These are phyloP conservation scores for Tetradesmus lagerheimii DNA, from an alignment of 139 green algal genomes.

Conservation along the genomic window DNA sequence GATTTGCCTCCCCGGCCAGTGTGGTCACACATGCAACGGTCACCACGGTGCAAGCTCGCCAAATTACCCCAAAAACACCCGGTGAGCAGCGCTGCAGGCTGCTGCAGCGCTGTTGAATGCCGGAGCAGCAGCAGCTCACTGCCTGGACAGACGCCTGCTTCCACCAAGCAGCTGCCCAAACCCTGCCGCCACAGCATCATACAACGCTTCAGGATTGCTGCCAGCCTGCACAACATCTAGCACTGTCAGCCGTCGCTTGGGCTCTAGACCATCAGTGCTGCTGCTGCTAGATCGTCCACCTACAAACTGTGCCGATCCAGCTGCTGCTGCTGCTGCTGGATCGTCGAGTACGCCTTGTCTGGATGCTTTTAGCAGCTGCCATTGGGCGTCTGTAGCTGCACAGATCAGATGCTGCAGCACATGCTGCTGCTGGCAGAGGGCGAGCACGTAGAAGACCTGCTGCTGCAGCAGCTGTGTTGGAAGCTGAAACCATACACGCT, in stretches of 20 bases:
- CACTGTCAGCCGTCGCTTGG: background rate
- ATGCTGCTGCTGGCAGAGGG: background rate
- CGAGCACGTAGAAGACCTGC: constrained; percentile 22
- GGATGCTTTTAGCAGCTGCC: background rate
- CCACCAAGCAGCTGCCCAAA: background rate
- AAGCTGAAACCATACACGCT: background rate
- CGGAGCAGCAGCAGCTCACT: too few species aligned
- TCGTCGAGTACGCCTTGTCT: background rate
- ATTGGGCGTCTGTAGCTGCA: background rate
- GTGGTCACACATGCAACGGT: too few species aligned
- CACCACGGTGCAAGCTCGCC: too few species aligned
- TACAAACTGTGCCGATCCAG: background rate
- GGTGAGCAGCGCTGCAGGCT: too few species aligned
- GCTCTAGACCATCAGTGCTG: background rate
- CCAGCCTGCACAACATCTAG: constrained; percentile 2
- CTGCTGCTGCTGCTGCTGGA: background rate
- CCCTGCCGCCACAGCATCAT: background rate
- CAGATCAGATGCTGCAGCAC: background rate
- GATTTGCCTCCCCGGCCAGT: too few species aligned
- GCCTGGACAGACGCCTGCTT: too few species aligned
- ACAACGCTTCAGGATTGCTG: background rate
- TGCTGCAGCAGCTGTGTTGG: background rate
- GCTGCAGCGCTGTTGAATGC: too few species aligned
- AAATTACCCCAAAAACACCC: too few species aligned
- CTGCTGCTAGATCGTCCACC: background rate